Conservation (phyloP, 2,329 filamentous ascomycete species). For the Cladosporium phlei region DNA sequence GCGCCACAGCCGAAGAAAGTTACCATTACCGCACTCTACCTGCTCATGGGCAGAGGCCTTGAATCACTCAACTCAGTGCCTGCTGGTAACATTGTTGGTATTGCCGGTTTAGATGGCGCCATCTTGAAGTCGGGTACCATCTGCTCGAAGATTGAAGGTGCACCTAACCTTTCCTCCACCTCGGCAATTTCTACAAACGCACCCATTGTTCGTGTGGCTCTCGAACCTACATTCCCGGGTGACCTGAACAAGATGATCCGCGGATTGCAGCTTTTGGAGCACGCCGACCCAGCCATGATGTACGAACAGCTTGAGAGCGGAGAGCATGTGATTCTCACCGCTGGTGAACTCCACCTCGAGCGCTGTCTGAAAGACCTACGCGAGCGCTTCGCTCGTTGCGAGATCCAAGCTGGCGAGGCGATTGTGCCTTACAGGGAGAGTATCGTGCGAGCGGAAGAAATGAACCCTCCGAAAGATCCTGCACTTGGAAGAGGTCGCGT, state of each 20-base stretch:
- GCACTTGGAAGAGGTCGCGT: slow-evolving; percentile 81
- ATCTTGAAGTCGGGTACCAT: slow-evolving; percentile 95
- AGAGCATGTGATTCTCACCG: slow-evolving; percentile 91
- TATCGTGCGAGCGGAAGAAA: slow-evolving; percentile 77
- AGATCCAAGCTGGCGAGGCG: slow-evolving; percentile 87
- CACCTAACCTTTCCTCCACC: slow-evolving; percentile 85
- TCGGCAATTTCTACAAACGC: slow-evolving; percentile 63
- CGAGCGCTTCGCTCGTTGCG: slow-evolving; percentile 87
- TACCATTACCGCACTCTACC: slow-evolving; percentile 80
- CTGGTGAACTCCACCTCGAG: slow-evolving; percentile 90
- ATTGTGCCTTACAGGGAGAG: slow-evolving; percentile 96
- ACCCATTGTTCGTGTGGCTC: slow-evolving; percentile 88
- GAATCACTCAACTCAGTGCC: slow-evolving; percentile 80
- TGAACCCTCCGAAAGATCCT: slow-evolving; percentile 81
- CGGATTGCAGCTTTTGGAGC: slow-evolving; percentile 79
- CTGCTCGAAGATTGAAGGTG: slow-evolving; percentile 79
- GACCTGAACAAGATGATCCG: slow-evolving; percentile 94
- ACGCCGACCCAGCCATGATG: slow-evolving; percentile 91
- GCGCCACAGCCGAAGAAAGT: slow-evolving; percentile 73
- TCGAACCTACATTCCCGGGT: slow-evolving; percentile 87
- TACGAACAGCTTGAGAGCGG: slow-evolving; percentile 91
- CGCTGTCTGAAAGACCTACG: slow-evolving; percentile 87
- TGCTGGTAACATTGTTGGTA: slow-evolving; percentile 91
- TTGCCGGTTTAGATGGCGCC: slow-evolving; percentile 84
- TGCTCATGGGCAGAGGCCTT: slow-evolving; percentile 89